Evolutionary conservation across 306 rosid genomes (phyloP), one percentile per base, ranked within the genome.

Genomic region (Quercus berberidifolia): DNA sequence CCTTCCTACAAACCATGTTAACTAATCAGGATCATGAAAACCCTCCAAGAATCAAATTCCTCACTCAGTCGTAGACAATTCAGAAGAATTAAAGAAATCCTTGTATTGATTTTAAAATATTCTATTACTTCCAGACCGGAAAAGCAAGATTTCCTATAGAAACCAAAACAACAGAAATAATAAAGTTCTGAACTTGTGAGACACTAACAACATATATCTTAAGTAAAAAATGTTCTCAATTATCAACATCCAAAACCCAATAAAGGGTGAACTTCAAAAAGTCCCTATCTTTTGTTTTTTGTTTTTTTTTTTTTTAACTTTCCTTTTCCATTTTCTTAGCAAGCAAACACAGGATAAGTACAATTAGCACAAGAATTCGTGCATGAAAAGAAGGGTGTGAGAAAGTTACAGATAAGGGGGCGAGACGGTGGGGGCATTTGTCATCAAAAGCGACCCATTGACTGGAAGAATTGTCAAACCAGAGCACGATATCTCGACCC

Each of bases 351-450:
- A 81, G 5, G 12, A 57, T 41, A 38, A 81, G 64, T 31, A 18
- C 43, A 78, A 84, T 58, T 15, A 63, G 35, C 43, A 69, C n/a
- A 33, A 38, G 26, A 49, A 62, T 23, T 38, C 23, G 31, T 20
- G n/a, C 6, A 41, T 38, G 62, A 13, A 41, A 43, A 58, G 56
- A 71, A 77, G 1, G 14, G 12, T 49, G 25, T 13, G 33, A 20
- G 33, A 76, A 80, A 28, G 84, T 86, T 87, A 94, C 99, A 60
- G 99, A 94, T 86, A 94, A 87, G 26, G 99, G 99, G 11, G 99
- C 99, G 55, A 94, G 97, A 21, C 99, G 93, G 31, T 94, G 97
- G n/a, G 99, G 99, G 79, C 99, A 94, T 86, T 84, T 92, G 75
- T 94, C 99, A 52, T 94, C 97, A 19, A 94, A 91, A 83, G 94